These are phyloP conservation scores for Paradendryphiella salina DNA, from an alignment of 2,329 filamentous ascomycete species.

Conservation along the genomic window DNA sequence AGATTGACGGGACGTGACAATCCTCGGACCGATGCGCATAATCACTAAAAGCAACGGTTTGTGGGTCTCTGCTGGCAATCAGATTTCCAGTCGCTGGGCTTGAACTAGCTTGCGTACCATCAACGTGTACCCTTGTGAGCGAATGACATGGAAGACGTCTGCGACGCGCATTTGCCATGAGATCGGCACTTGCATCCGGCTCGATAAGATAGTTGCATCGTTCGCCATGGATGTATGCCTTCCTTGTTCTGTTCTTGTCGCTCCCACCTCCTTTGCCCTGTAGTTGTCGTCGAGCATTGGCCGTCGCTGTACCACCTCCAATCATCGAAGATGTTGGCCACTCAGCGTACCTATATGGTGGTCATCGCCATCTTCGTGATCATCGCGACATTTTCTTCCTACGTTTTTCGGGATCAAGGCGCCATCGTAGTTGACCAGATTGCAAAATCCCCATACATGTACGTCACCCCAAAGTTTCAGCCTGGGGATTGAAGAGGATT, in stretches of 20 bases:
- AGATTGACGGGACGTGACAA: background rate
- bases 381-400: slow-evolving; percentile 13
- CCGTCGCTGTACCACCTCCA: background rate
- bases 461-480: background rate
- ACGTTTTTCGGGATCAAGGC: slow-evolving; percentile 13
- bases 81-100: background rate
- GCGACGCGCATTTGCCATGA: background rate
- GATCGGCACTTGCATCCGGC: background rate
- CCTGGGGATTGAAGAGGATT: background rate
- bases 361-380: slow-evolving; percentile 19
- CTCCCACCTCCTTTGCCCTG: background rate
- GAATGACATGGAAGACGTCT: background rate
- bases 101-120: background rate
- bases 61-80: background rate
- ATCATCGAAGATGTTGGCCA: slow-evolving; percentile 17
- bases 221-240: background rate
- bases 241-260: background rate
- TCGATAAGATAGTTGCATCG: background rate
- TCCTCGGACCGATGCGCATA: background rate
- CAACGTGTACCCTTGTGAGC: background rate
- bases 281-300: background rate
- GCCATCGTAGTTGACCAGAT: slow-evolving; percentile 4
- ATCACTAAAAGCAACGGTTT: background rate
- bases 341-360: slow-evolving; percentile 18
- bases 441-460: slow-evolving; percentile 15